Conservation (phyloP, 2,329 filamentous ascomycete genomes). For the Fusarium acutatum region DNA sequence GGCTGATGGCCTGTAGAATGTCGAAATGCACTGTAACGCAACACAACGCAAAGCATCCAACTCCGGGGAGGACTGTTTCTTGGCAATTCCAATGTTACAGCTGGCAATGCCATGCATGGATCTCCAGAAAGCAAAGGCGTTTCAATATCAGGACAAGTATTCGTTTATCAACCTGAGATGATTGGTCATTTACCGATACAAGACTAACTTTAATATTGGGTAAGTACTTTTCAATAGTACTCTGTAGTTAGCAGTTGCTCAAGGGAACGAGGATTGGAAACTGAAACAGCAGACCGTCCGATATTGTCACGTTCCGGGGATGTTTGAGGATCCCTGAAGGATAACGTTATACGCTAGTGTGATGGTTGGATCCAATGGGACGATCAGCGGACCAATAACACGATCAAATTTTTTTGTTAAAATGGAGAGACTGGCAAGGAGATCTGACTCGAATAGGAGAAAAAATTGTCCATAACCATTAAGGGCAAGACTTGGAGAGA, state of each 20-base stretch:
- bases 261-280: neutral
- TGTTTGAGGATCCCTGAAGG: neutral
- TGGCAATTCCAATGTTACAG: constrained; percentile 1
- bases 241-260: neutral
- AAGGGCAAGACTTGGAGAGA: neutral
- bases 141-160: neutral
- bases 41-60: neutral
- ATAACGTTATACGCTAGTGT: constrained; percentile 5
- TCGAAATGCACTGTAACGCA: neutral
- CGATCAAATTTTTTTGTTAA: neutral
- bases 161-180: neutral
- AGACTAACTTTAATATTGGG: neutral
- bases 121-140: neutral
- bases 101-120: neutral
- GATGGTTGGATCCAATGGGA: neutral
- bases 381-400: neutral
- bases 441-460: constrained; percentile 19
- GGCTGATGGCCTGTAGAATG: neutral
- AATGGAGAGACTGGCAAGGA: neutral
- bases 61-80: neutral
- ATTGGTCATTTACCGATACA: neutral
- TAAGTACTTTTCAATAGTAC: neutral
- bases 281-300: constrained; percentile 12
- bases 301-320: neutral
- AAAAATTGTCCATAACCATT: neutral